These are phyloP conservation scores for Fermentozyma sake DNA, from an alignment of 1,139 yeast species.

Conservation along the genomic window DNA sequence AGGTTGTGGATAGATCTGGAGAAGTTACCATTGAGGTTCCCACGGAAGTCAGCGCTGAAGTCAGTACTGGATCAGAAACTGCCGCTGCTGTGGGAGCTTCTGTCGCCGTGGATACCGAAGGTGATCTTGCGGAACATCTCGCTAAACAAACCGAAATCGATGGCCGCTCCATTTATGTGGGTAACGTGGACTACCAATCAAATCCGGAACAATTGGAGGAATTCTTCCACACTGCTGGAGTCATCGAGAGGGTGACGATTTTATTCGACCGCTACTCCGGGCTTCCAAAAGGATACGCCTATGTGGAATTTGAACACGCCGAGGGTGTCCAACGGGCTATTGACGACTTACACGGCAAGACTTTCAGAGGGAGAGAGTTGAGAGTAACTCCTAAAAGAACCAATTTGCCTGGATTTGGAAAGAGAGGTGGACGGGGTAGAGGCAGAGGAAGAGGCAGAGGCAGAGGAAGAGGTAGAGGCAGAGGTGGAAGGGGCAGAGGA, in stretches of 20 bases:
- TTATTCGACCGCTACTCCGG: slow-evolving; percentile 36
- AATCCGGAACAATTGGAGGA: slow-evolving; percentile 42
- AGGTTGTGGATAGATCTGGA: no score
- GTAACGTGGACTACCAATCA: slow-evolving; percentile 39
- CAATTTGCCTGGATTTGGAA: slow-evolving; percentile 31
- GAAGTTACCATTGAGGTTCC: no score
- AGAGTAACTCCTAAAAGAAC: slow-evolving; percentile 37
- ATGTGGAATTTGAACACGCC: slow-evolving; percentile 31
- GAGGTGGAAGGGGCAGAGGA: slow-evolving; percentile 14
- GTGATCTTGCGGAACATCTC: slow-evolving; percentile 24
- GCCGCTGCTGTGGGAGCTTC: no score
- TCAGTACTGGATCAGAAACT: no score
- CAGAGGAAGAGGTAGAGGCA: slow-evolving; percentile 15
- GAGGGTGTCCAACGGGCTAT: slow-evolving; percentile 33
- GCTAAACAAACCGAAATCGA: slow-evolving; percentile 33
- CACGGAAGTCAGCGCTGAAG: no score
- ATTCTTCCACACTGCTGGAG: slow-evolving; percentile 31
- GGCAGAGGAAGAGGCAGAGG: slow-evolving; percentile 20
- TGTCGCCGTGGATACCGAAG: slow-evolving; percentile 22
- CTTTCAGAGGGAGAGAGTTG: slow-evolving; percentile 34
- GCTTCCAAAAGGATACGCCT: slow-evolving; percentile 44
- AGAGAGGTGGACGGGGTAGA: slow-evolving; percentile 18
- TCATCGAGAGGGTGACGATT: slow-evolving; percentile 36
- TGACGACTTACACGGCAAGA: slow-evolving; percentile 29
- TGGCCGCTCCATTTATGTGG: slow-evolving; percentile 37